Evolutionary conservation across 1,284 basidiomycete species (phyloP).

Genomic region (Trichosporon faecale): DNA sequence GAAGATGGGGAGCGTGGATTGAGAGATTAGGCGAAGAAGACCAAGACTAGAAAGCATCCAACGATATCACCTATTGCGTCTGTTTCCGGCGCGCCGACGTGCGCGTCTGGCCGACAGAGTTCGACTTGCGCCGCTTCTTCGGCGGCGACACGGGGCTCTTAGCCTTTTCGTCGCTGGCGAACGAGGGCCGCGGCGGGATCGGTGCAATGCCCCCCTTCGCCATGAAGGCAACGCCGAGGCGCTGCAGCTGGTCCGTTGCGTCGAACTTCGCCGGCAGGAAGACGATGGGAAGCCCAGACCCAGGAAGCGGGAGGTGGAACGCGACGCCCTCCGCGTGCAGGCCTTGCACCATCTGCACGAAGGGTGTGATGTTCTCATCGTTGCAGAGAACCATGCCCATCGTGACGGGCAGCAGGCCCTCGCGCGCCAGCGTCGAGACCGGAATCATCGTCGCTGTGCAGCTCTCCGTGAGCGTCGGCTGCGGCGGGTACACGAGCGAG

Average conservation of each 20-base stretch:
- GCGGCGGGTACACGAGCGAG: slow-evolving; percentile 34
- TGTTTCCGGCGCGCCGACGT: not conserved
- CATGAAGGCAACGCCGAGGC: slow-evolving; percentile 49
- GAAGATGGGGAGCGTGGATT: not conserved
- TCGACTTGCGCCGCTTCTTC: slow-evolving; percentile 16
- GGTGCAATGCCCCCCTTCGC: slow-evolving; percentile 38
- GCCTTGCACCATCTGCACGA: slow-evolving; percentile 46
- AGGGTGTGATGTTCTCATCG: slow-evolving; percentile 36
- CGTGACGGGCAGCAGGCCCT: slow-evolving; percentile 42
- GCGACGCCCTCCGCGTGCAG: slow-evolving; percentile 48
- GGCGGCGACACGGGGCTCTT: slow-evolving; percentile 8
- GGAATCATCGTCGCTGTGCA: slow-evolving; percentile 47
- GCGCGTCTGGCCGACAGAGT: slow-evolving; percentile 11
- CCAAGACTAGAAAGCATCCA: not conserved
- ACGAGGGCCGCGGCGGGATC: not conserved
- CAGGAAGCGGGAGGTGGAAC: slow-evolving; percentile 41
- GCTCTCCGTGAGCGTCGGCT: slow-evolving; percentile 21
- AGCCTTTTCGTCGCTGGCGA: not conserved
- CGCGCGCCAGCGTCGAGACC: slow-evolving; percentile 45
- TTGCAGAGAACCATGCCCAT: slow-evolving; percentile 52
- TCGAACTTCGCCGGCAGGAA: slow-evolving; percentile 50
- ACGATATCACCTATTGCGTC: not conserved
- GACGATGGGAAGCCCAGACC: slow-evolving; percentile 37
- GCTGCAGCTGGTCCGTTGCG: slow-evolving; percentile 40
- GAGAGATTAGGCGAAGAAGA: not conserved